A percentile compares a stretch with the other conserved stretches of the same genome.
Conservation (phyloP, 495 filamentous ascomycete genomes). For the Neurospora intermedia region DNA sequence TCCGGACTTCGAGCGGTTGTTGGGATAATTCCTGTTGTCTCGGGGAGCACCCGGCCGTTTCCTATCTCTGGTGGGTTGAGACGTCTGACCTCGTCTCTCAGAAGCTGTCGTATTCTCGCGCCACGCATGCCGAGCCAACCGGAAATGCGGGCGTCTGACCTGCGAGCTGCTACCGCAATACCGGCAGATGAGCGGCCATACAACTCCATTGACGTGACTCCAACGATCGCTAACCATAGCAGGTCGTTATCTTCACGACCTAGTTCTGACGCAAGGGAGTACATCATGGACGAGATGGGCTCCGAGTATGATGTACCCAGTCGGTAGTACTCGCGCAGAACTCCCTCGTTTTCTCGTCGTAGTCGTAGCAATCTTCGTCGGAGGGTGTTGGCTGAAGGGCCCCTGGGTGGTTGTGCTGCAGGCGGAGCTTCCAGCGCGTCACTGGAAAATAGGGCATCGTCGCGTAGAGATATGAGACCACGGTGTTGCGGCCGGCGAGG, state of each 20-base stretch:
- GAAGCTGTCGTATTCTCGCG: constrained; percentile 69
- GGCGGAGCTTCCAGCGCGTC: constrained; percentile 38
- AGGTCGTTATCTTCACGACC: constrained; percentile 95
- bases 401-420: constrained; percentile 46
- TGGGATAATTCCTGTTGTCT: constrained; percentile 67
- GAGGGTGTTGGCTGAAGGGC: constrained; percentile 57
- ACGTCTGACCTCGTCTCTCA: constrained; percentile 90
- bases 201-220: constrained; percentile 81
- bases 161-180: constrained; percentile 57
- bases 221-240: constrained; percentile 89
- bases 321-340: constrained; percentile 70
- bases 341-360: constrained; percentile 61
- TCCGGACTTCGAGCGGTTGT: constrained; percentile 81
- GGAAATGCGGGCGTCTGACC: constrained; percentile 39
- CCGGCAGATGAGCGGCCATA: constrained; percentile 78
- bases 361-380: constrained; percentile 61
- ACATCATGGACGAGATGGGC: constrained; percentile 85
- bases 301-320: constrained; percentile 87
- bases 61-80: constrained; percentile 72
- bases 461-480: constrained; percentile 37
- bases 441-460: constrained; percentile 30
- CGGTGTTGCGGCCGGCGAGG: constrained; percentile 38
- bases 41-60: constrained; percentile 35
- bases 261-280: constrained; percentile 87
- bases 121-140: constrained; percentile 79